A percentile compares a stretch with the other conserved stretches of the same genome.
Conservation (phyloP, 768 basidiomycete genomes). For the Trametes punicea region DNA sequence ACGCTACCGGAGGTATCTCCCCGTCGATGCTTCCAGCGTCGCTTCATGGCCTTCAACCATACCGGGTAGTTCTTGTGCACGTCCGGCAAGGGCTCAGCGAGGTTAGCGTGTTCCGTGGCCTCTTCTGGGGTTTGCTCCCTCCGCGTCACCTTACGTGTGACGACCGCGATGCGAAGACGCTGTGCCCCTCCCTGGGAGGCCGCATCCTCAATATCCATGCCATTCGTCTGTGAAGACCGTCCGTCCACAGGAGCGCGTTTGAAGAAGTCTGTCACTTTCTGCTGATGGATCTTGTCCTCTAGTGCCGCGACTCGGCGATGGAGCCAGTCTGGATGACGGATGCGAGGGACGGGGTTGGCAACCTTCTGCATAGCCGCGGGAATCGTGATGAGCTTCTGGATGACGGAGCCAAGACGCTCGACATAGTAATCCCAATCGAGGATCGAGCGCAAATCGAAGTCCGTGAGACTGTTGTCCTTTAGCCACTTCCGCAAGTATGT, state of each 20-base stretch:
- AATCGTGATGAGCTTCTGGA: constrained; percentile 98
- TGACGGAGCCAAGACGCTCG: constrained; percentile 94
- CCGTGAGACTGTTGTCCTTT: constrained; percentile 82
- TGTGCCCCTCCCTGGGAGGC: constrained; percentile 15
- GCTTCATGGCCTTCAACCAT: constrained; percentile 76
- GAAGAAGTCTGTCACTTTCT: constrained; percentile 97
- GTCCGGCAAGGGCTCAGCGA: constrained; percentile 53
- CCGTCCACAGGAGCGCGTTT: constrained; percentile 36
- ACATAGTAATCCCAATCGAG: constrained; percentile 99
- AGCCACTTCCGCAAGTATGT: constrained; percentile 94
- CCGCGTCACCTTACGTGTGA: constrained; percentile 44
- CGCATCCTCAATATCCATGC: constrained; percentile 37
- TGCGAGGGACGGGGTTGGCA: constrained; percentile 91
- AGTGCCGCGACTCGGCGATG: constrained; percentile 84
- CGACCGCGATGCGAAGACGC: constrained; percentile 49
- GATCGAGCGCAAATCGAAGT: constrained; percentile 90
- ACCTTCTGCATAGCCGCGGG: constrained; percentile 99
- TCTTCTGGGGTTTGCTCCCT: constrained; percentile 45
- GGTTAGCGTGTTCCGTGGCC: constrained; percentile 24
- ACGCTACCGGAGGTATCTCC: constrained; percentile 44
- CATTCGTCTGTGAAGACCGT: constrained; percentile 48
- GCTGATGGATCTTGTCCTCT: constrained; percentile 97
- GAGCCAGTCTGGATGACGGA: constrained; percentile 97
- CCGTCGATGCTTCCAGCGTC: constrained; percentile 67
- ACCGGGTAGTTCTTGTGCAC: constrained; percentile 61